Evolutionary conservation across 2,329 filamentous ascomycete genomes (phyloP).

Genomic region (Torrubiella hemipterigena): DNA sequence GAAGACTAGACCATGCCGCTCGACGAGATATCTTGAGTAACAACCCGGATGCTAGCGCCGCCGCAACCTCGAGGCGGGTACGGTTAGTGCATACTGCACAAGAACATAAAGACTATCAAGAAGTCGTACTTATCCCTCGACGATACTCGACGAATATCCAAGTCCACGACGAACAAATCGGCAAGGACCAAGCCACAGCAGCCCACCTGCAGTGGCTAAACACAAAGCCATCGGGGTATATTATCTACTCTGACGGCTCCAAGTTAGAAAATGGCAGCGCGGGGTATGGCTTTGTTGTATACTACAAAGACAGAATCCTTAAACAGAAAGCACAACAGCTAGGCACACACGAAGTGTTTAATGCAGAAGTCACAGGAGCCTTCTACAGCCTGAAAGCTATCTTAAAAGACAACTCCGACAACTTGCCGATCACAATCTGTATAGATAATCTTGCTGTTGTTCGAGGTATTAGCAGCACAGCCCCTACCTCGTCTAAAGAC

Average conservation of each 20-base stretch:
- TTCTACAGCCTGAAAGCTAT: not conserved
- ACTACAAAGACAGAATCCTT: not conserved
- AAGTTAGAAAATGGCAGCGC: not conserved
- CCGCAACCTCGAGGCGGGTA: not conserved
- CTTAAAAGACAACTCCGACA: not conserved
- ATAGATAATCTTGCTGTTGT: slow-evolving; percentile 5
- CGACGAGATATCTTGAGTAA: not conserved
- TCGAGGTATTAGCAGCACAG: slow-evolving; percentile 1
- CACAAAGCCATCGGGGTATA: too few relatives aligned
- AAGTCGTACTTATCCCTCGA: not conserved
- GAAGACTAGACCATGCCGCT: not conserved
- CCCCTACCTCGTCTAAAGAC: slow-evolving; percentile 1
- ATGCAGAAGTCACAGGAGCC: slow-evolving; percentile 4
- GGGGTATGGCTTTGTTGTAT: slow-evolving; percentile 1
- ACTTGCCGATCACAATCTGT: slow-evolving; percentile 2
- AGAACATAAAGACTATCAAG: too few relatives aligned
- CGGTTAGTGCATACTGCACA: not conserved
- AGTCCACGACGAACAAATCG: not conserved
- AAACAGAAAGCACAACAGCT: not conserved
- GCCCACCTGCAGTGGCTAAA: not conserved
- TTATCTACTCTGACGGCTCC: slow-evolving; percentile 1
- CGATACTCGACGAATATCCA: not conserved
- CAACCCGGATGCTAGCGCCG: not conserved
- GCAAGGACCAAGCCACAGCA: not conserved
- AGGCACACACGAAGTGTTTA: slow-evolving; percentile 3